phyloP scores from a whole-genome alignment of 192 early-diverging fungal genomes.

The Phlyctochytrium planicorne region DNA sequence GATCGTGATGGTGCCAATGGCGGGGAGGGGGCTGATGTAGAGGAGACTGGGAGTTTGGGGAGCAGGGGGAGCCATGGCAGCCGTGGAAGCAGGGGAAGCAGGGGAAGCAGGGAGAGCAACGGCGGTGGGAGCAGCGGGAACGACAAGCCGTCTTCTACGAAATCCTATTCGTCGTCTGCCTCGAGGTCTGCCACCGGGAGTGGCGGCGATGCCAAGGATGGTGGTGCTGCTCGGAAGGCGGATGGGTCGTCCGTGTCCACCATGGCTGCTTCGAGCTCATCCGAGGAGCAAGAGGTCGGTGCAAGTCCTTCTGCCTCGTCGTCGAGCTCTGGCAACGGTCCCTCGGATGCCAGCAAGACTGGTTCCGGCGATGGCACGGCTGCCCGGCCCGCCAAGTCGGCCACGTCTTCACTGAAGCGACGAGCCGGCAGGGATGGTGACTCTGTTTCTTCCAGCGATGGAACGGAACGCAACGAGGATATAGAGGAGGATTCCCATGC shows the following conservation, averaged over 20 bases:
- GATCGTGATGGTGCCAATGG: not conserved
- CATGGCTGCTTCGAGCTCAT: not conserved
- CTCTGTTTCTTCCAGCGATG: not conserved
- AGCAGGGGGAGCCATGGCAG: not conserved
- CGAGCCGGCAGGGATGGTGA: not conserved
- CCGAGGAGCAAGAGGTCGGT: not conserved
- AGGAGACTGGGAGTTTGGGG: not conserved
- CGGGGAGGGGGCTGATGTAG: constrained; percentile 1
- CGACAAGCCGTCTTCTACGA: not conserved
- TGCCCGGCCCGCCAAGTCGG: not conserved
- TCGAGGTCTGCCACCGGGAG: not conserved
- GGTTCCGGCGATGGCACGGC: not conserved
- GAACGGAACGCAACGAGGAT: not conserved
- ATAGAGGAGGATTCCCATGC: not conserved
- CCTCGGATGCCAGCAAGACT: not conserved
- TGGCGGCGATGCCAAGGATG: not conserved
- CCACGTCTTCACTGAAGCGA: not conserved
- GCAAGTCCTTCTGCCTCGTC: no score
- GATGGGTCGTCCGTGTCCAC: not conserved
- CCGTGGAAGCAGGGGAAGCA: not conserved
- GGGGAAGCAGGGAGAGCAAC: not conserved
- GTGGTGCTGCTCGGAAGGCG: not conserved
- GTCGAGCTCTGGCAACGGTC: no score
- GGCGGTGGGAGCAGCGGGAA: not conserved
- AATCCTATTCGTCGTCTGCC: not conserved